Evolutionary conservation across 2,329 filamentous ascomycete species (phyloP).

Genomic region (Rhinocladiella similis): DNA sequence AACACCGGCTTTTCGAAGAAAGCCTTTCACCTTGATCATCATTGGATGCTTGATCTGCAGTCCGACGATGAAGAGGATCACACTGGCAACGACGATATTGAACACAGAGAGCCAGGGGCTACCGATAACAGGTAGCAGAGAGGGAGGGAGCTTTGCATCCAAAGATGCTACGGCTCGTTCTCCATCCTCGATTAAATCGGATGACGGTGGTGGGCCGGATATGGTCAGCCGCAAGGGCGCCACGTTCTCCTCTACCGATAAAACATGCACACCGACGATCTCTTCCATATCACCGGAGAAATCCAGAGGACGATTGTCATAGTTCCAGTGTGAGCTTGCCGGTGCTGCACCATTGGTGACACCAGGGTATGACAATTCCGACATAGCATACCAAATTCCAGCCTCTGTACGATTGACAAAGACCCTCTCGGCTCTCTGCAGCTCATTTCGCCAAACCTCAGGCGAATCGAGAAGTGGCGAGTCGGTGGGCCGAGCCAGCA

Average conservation of each 20-base stretch:
- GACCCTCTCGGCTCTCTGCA: slow-evolving; percentile 62
- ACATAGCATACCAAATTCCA: slow-evolving; percentile 95
- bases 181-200: slow-evolving; percentile 21
- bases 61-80: slow-evolving; percentile 22
- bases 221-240: slow-evolving; percentile 44
- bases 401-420: slow-evolving; percentile 83
- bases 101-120: slow-evolving; percentile 19
- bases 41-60: slow-evolving; percentile 21
- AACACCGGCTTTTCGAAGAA: slow-evolving; percentile 22
- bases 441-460: slow-evolving; percentile 33
- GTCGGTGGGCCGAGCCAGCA: slow-evolving; percentile 81
- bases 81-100: slow-evolving; percentile 19
- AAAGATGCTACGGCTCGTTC: slow-evolving; percentile 22
- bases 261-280: slow-evolving; percentile 70
- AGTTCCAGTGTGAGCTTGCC: slow-evolving; percentile 39
- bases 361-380: slow-evolving; percentile 79
- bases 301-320: slow-evolving; percentile 22
- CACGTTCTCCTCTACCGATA: slow-evolving; percentile 56
- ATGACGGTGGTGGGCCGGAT: slow-evolving; percentile 17
- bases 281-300: slow-evolving; percentile 25
- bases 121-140: slow-evolving; percentile 18
- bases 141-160: slow-evolving; percentile 15
- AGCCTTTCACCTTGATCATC: slow-evolving; percentile 22
- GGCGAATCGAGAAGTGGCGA: slow-evolving; percentile 42
- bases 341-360: slow-evolving; percentile 69